Evolutionary conservation across 2,329 filamentous ascomycete genomes (phyloP).

Genomic region (Curvularia hawaiiensis): DNA sequence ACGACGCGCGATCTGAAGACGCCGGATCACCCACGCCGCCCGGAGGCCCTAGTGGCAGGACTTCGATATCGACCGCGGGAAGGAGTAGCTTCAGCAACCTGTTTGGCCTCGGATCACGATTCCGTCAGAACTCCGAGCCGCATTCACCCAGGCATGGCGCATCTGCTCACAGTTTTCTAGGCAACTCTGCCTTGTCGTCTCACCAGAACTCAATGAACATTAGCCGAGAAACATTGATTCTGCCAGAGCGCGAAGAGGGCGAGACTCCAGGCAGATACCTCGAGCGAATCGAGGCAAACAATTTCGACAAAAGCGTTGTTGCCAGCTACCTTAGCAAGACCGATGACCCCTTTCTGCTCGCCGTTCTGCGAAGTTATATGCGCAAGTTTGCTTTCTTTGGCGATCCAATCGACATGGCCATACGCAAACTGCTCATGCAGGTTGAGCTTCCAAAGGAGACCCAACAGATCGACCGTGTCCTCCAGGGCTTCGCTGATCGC

Average conservation of each 20-base stretch:
- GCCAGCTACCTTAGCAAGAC: conserved; percentile 85
- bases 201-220: conserved; percentile 85
- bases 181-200: conserved; percentile 73
- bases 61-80: conserved; percentile 81
- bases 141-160: conserved; percentile 65
- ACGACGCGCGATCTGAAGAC: conserved; percentile 74
- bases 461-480: conserved; percentile 93
- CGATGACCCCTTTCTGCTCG: conserved; percentile 80
- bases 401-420: conserved; percentile 97
- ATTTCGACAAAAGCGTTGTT: conserved; percentile 79
- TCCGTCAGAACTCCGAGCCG: conserved; percentile 82
- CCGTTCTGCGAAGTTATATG: conserved; percentile 93
- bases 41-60: conserved; percentile 59
- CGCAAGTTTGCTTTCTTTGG: conserved; percentile 93
- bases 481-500: conserved; percentile 92
- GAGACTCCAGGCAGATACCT: conserved; percentile 92
- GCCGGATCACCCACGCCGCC: conserved; percentile 65
- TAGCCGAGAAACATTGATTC: conserved; percentile 68
- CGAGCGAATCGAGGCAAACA: conserved; percentile 77
- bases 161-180: conserved; percentile 61
- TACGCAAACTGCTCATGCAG: conserved; percentile 94
- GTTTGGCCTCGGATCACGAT: conserved; percentile 73
- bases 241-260: conserved; percentile 82
- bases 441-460: conserved; percentile 96
- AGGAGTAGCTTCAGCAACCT: conserved; percentile 93